These are phyloP conservation scores for Chalciporus sp. DNA, from an alignment of 1,284 basidiomycete genomes.

Conservation along the genomic window DNA sequence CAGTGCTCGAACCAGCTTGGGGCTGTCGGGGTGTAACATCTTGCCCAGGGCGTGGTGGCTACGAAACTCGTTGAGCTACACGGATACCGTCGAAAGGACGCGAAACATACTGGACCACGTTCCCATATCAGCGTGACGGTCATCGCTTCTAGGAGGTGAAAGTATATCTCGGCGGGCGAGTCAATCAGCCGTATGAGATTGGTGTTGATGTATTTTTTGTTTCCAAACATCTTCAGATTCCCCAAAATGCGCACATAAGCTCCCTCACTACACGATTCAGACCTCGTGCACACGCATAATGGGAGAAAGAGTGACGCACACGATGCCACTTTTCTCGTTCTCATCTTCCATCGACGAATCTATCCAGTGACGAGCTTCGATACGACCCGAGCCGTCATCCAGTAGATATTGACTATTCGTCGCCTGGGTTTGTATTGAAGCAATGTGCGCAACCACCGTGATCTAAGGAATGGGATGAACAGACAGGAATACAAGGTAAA, in stretches of 20 bases:
- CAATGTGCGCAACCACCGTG: constrained; percentile 81
- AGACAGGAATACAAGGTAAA: neutral
- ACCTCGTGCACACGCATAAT: neutral
- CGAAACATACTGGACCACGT: constrained; percentile 44
- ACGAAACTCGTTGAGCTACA: constrained; percentile 5
- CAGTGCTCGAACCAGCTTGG: constrained; percentile 18
- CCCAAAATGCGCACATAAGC: constrained; percentile 87
- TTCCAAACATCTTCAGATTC: constrained; percentile 85
- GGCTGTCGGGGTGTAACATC: constrained; percentile 18
- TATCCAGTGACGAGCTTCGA: constrained; percentile 90
- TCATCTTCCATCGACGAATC: constrained; percentile 66
- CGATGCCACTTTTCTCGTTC: constrained; percentile 49
- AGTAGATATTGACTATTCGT: constrained; percentile 85
- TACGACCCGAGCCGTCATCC: constrained; percentile 88
- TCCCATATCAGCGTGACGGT: constrained; percentile 49
- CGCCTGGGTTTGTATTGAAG: constrained; percentile 68
- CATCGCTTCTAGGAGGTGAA: constrained; percentile 68
- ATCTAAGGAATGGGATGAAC: constrained; percentile 43
- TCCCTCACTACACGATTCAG: constrained; percentile 56
- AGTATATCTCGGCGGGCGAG: constrained; percentile 83
- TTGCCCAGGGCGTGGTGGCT: constrained; percentile 34
- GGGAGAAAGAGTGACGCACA: constrained; percentile 23
- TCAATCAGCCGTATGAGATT: constrained; percentile 69
- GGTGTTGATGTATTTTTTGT: constrained; percentile 82
- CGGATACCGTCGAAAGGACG: neutral